Base-by-base conservation (phyloP, 805 yeast species). In the Kazachstania africana region DNA sequence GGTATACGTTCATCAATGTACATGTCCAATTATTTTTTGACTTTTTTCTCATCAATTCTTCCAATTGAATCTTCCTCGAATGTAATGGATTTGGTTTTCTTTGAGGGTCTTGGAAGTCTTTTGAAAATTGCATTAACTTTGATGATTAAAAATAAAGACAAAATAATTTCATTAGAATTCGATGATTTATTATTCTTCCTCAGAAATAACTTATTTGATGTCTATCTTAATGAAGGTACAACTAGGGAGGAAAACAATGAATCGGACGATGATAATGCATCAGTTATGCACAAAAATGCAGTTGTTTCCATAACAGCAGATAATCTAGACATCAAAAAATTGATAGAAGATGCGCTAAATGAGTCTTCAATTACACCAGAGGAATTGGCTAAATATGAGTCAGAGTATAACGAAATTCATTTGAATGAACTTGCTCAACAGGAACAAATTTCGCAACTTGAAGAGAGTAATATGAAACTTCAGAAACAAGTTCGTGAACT, bases 11-110 rank as follows among this genome's bases (percentile, higher is more conserved):
- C 94, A 2, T 78, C 91, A 17, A 87, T 87, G 96, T 88, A 81
- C 62, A 95, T 95, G 0, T 72, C 91, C 1, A 95, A 88, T 55
- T 91, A 97, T 97, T 84, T 88, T 48, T 64, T 85, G 45, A 87
- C 96, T 0, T 87, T 28, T 42, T 88, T 87, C 57, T 88, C 94
- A 6, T 85, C 84, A 61, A 81, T 80, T 49, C 83, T 87, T 53
- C 96, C 96, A 5, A 59, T 83, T 27, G 79, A 73, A 34, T 75
- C 83, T 48, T 95, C 83, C 24, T 59, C 81, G 39, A 66, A 94
- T 35, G 79, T 91, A 26, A 80, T 72, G 50, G 97, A 88, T 58
- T 69, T 81, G 34, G 73, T 88, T 8, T 72, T 88, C 32, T 77
- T 91, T 4, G 95, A 87, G 57, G 97, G 98, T 19, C 60, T 78